phyloP scores from a whole-genome alignment of 2,329 filamentous ascomycete genomes.

The Colletotrichum lupini region DNA sequence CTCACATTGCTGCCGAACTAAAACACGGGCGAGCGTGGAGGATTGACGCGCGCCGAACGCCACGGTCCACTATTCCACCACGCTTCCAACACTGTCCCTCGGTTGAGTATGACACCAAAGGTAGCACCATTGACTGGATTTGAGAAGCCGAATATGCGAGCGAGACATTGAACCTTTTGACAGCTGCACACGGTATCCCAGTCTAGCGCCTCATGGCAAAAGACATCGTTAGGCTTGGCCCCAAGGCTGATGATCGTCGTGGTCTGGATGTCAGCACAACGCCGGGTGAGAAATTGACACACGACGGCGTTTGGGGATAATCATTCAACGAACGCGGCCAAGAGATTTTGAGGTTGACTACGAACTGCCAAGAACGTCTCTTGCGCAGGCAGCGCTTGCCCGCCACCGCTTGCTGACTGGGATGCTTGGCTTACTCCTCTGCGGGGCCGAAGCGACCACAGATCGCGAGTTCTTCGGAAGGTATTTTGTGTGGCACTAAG shows the following conservation, averaged over 20 bases:
- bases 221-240: not conserved
- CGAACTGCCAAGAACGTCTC: not conserved
- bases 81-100: not conserved
- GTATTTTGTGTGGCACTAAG: not conserved
- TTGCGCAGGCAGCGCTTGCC: not conserved
- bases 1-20: not conserved
- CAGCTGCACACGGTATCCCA: slow-evolving; percentile 14
- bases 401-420: not conserved
- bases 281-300: slow-evolving; percentile 4
- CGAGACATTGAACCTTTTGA: slow-evolving; percentile 11
- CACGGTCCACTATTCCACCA: slow-evolving; percentile 1
- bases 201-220: slow-evolving; percentile 2
- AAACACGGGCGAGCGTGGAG: slow-evolving; percentile 5
- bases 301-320: not conserved
- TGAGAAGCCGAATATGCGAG: not conserved
- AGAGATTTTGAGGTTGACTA: not conserved
- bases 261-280: not conserved
- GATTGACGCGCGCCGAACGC: slow-evolving; percentile 7
- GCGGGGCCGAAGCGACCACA: not conserved
- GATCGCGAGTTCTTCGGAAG: too few relatives aligned
- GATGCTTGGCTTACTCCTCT: not conserved
- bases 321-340: slow-evolving; percentile 10
- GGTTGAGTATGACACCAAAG: not conserved
- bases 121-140: not conserved
- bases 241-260: slow-evolving; percentile 14